Conservation (phyloP, 2,329 filamentous ascomycete genomes). For the Polytolypa hystricis region DNA sequence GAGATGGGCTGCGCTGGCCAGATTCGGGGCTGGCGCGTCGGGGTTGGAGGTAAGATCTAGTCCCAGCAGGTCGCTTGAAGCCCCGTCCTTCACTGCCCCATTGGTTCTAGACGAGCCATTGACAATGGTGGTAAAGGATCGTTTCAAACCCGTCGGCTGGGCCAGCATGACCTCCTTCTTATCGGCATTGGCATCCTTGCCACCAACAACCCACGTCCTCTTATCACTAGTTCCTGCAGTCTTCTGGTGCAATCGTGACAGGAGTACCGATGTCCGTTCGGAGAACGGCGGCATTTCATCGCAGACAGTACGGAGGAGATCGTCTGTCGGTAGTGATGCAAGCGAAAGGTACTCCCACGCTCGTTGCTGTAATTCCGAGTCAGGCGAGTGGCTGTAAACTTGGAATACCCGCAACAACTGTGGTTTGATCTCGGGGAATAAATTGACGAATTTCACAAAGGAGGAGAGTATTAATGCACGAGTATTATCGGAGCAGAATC, state of each 20-base stretch:
- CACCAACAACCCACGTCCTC: slow-evolving; percentile 94
- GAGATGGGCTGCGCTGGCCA: slow-evolving; percentile 83
- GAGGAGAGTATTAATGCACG: slow-evolving; percentile 89
- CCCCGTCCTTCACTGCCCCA: slow-evolving; percentile 30
- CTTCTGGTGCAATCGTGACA: slow-evolving; percentile 90
- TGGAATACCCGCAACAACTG: slow-evolving; percentile 85
- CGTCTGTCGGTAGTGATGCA: slow-evolving; percentile 75
- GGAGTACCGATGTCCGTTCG: slow-evolving; percentile 78
- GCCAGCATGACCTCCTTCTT: slow-evolving; percentile 67
- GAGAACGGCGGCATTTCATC: slow-evolving; percentile 99
- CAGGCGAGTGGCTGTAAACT: slow-evolving; percentile 84
- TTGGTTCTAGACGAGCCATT: slow-evolving; percentile 28
- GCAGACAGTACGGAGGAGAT: slow-evolving; percentile 83
- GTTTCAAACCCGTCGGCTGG: slow-evolving; percentile 71
- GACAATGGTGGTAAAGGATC: slow-evolving; percentile 59
- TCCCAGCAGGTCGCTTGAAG: slow-evolving; percentile 61
- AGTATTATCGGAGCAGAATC: slow-evolving; percentile 77
- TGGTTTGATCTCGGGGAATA: slow-evolving; percentile 97
- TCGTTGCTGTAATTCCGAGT: slow-evolving; percentile 90
- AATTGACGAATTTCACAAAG: slow-evolving; percentile 94
- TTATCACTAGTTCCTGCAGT: slow-evolving; percentile 88
- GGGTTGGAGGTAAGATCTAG: slow-evolving; percentile 59
- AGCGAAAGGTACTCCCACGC: slow-evolving; percentile 90
- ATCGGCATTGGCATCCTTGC: slow-evolving; percentile 84
- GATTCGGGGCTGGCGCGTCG: slow-evolving; percentile 58